Evolutionary conservation across 306 rosid species (phyloP), one percentile per base, ranked within the genome.

Genomic region (Purshia tridentata): DNA sequence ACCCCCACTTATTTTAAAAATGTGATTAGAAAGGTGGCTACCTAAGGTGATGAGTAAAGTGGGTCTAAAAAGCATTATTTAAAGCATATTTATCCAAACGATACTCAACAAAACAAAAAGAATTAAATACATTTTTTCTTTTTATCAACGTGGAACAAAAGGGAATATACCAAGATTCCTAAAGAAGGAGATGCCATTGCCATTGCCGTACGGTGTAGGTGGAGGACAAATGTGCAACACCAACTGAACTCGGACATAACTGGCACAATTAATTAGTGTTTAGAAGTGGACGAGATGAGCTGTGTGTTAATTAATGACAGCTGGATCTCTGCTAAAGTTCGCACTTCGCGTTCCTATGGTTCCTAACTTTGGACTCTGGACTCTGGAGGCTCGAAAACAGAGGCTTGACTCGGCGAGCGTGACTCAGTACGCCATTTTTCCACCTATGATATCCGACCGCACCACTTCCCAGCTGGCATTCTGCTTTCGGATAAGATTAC

Each of bases 321-420:
- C 66, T 71, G 66, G 46, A 23, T 57, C 45, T 70, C 35, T n/a
- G 74, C 74, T 70, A 4, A 42, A 45, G 66, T 70, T 70, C 29
- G 66, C 35, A 14, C 55, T 56, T 56, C 66, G 55, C 55, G 29
- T 40, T 39, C 29, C 16, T n/a, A n/a, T n/a, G 50, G 29, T 44
- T 56, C 16, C 54, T 45, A n/a, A n/a, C n/a, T n/a, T n/a, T n/a
- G n/a, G n/a, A n/a, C 35, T 29, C 35, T 29, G 35, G 35, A 29
- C 35, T 62, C 48, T 40, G 48, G n/a, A 15, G 72, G 61, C 39
- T 69, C 50, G 40, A 53, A 2, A 40, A 53, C 11, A 35, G 67
- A 70, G 64, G 73, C 64, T 42, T 66, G 75, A 72, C 78, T 78
- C 58, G 69, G 50, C 40, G 62, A 47, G 80, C 64, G 64, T 40